phyloP scores from a whole-genome alignment of 768 basidiomycete genomes.

The Hemileccinum impolitum region DNA sequence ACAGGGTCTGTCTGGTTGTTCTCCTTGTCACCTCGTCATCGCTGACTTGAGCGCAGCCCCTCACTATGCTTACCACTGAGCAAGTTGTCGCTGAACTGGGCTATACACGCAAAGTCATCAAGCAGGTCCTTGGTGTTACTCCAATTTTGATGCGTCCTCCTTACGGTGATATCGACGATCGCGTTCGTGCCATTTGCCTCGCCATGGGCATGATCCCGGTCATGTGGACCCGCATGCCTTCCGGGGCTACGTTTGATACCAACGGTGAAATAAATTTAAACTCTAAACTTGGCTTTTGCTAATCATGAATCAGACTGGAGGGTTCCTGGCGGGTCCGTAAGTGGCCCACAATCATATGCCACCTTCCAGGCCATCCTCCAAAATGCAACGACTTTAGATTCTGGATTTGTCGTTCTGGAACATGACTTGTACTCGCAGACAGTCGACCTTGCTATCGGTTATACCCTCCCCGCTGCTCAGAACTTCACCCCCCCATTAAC shows the following conservation, averaged over 20 bases:
- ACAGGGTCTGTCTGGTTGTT: constrained; percentile 43
- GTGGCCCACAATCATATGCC: constrained; percentile 59
- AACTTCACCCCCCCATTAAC: constrained; percentile 61
- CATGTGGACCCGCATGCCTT: constrained; percentile 76
- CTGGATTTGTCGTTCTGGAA: constrained; percentile 85
- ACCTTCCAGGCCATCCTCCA: constrained; percentile 73
- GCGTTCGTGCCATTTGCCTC: constrained; percentile 84
- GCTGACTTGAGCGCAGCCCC: constrained; percentile 38
- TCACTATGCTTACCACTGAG: constrained; percentile 70
- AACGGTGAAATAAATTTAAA: constrained; percentile 46
- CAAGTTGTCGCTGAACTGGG: constrained; percentile 92
- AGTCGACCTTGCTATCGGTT: constrained; percentile 87
- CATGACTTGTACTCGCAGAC: constrained; percentile 84
- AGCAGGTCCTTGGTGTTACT: constrained; percentile 67
- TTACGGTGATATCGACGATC: constrained; percentile 87
- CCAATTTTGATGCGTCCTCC: constrained; percentile 80
- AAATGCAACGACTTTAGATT: constrained; percentile 57
- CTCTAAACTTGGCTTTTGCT: constrained; percentile 1
- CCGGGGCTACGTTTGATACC: constrained; percentile 61
- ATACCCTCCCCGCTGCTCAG: constrained; percentile 76
- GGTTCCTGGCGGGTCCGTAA: constrained; percentile 73
- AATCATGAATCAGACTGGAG: constrained; percentile 63
- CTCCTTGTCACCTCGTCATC: neutral
- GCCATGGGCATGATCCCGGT: constrained; percentile 92
- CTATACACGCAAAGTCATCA: constrained; percentile 87